These are phyloP conservation scores for Gardenia jasminoides DNA, from an alignment of 257 asterid genomes.

Conservation along the genomic window DNA sequence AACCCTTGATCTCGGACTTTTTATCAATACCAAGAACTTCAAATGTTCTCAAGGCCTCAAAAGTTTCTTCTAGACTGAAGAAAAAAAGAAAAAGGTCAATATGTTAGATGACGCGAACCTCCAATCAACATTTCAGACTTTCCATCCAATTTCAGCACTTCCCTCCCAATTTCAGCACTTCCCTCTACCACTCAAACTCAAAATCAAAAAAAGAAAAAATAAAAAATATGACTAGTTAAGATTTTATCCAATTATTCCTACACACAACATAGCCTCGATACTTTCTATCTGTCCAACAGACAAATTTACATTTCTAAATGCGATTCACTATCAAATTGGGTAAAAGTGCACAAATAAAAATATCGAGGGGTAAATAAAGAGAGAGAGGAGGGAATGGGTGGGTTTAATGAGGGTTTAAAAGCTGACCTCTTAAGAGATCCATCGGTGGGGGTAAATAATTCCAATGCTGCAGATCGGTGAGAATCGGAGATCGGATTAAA, in stretches of 20 bases:
- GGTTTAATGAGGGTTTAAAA: conserved; percentile 45
- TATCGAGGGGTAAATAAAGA: no score
- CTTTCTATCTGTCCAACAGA: background rate
- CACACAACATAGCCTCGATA: background rate
- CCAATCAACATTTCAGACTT: background rate
- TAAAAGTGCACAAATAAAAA: background rate
- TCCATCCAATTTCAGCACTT: conserved; percentile 1
- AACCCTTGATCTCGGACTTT: conserved; percentile 42
- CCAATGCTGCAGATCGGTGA: conserved; percentile 89
- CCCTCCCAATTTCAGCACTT: background rate
- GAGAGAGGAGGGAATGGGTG: background rate
- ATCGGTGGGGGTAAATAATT: conserved; percentile 48
- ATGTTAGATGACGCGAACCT: background rate
- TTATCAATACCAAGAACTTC: conserved; percentile 79
- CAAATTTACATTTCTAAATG: background rate
- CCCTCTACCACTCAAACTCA: background rate
- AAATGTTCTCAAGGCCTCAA: conserved; percentile 74
- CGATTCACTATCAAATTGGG: background rate
- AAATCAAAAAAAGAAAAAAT: background rate
- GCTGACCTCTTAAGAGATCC: conserved; percentile 71
- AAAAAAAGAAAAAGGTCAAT: background rate
- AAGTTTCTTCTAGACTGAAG: conserved; percentile 77
- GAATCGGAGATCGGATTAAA: conserved; percentile 71
- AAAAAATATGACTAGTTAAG: no score
- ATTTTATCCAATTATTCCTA: background rate